Evolutionary conservation across 352 stramenopile genomes (phyloP).

Genomic region (Pythium insidiosum): DNA sequence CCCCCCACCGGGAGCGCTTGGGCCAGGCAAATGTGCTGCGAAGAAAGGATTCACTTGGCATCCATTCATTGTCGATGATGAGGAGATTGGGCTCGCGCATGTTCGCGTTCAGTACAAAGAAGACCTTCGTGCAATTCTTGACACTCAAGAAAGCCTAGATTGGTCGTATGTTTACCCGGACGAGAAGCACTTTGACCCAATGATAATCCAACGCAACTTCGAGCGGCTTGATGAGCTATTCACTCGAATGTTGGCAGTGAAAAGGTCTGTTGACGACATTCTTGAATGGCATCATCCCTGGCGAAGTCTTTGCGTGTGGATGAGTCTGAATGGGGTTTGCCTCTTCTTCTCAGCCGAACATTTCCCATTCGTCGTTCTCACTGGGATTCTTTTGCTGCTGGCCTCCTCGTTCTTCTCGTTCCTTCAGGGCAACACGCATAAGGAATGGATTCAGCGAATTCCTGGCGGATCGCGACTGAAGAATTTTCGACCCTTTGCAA

Average conservation of each 20-base stretch:
- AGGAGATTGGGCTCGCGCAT: constrained; percentile 21
- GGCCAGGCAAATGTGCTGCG: constrained; percentile 12
- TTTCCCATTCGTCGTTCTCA: constrained; percentile 5
- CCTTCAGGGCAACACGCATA: constrained; percentile 12
- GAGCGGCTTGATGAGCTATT: constrained; percentile 26
- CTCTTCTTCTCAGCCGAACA: constrained; percentile 12
- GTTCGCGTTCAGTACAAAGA: constrained; percentile 18
- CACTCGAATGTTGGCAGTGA: constrained; percentile 7
- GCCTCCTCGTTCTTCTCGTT: constrained; percentile 9
- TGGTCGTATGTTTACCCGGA: constrained; percentile 16
- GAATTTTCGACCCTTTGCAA: constrained; percentile 21
- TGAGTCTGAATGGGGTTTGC: constrained; percentile 7
- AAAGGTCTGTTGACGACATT: constrained; percentile 10
- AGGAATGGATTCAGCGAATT: constrained; percentile 19
- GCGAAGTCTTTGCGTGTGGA: constrained; percentile 14
- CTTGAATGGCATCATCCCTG: constrained; percentile 25
- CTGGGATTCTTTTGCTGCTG: neutral
- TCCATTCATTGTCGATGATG: constrained; percentile 14
- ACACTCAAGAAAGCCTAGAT: constrained; percentile 12
- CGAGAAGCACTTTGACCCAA: constrained; percentile 21
- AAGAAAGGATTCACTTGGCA: constrained; percentile 17
- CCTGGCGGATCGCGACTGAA: constrained; percentile 10
- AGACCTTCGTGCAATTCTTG: constrained; percentile 14
- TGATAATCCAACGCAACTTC: constrained; percentile 26
- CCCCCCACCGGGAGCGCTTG: constrained; percentile 8